Percentiles rank a stretch among this genome's conserved stretches.
These are phyloP conservation scores for Leptosphaerulina australis DNA, from an alignment of 2,329 filamentous ascomycete species.

Conservation along the genomic window DNA sequence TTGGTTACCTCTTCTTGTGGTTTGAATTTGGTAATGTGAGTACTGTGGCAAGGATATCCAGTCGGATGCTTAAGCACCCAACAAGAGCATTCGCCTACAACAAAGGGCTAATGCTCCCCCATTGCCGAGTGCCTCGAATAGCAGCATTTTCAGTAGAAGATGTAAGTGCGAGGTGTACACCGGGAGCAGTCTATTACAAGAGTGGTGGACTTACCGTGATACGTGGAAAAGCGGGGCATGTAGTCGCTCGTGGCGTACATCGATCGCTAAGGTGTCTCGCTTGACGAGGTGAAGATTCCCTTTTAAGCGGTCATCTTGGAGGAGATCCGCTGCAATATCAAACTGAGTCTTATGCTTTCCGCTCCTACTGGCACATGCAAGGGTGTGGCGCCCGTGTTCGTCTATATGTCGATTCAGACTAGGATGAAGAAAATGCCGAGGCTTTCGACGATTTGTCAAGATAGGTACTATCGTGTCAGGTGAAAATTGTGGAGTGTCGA, in stretches of 20 bases:
- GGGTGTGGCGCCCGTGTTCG: constrained; percentile 7
- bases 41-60: too few species aligned
- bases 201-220: not conserved
- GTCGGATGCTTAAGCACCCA: too few species aligned
- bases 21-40: too few species aligned
- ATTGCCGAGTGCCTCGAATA: not conserved
- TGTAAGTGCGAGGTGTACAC: not conserved
- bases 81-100: too few species aligned
- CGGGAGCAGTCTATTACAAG: not conserved
- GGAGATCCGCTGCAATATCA: not conserved
- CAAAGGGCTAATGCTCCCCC: too few species aligned
- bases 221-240: not conserved
- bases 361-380: not conserved
- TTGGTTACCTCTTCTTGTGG: too few species aligned
- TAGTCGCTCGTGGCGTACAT: not conserved
- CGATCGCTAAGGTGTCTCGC: not conserved
- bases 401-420: not conserved
- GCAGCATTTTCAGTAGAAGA: not conserved
- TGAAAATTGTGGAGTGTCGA: not conserved
- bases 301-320: constrained; percentile 6
- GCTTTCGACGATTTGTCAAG: not conserved
- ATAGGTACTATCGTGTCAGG: not conserved
- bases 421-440: not conserved
- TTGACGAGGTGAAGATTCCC: constrained; percentile 4
- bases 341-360: not conserved